Percentiles rank a stretch among this genome's conserved stretches.
Conservation (phyloP, 805 yeast genomes). For the Yamadazyma endophytica region DNA sequence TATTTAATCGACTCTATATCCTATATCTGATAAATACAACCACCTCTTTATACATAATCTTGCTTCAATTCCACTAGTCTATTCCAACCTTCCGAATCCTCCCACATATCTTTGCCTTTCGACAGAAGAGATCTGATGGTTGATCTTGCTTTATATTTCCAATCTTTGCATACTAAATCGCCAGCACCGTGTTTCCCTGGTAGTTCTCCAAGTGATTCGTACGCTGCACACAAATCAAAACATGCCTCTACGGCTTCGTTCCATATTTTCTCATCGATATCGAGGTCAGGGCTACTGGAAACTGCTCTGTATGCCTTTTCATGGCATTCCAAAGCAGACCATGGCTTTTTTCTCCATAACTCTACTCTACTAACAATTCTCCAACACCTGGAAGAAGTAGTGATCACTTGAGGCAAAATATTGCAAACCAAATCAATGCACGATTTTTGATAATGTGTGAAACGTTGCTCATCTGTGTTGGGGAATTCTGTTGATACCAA, state of each 20-base stretch:
- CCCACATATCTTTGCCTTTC: constrained; percentile 78
- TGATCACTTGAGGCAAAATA: constrained; percentile 63
- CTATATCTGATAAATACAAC: no score
- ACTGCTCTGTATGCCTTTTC: constrained; percentile 83
- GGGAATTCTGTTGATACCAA: constrained; percentile 53
- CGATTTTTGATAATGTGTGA: constrained; percentile 60
- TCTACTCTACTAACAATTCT: constrained; percentile 80
- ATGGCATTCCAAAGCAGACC: constrained; percentile 81
- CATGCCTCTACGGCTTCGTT: constrained; percentile 76
- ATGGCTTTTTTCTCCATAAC: constrained; percentile 80
- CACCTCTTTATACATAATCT: constrained; percentile 19
- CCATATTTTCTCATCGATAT: constrained; percentile 62
- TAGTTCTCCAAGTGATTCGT: constrained; percentile 79
- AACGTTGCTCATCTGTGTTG: constrained; percentile 27
- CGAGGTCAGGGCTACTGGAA: constrained; percentile 60
- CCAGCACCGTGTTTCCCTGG: constrained; percentile 79
- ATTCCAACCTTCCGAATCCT: constrained; percentile 74
- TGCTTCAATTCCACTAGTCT: constrained; percentile 50
- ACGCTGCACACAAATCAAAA: constrained; percentile 76
- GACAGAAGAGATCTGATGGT: constrained; percentile 71
- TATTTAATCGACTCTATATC: constrained; percentile 1
- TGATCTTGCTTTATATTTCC: constrained; percentile 81
- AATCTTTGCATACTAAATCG: constrained; percentile 83
- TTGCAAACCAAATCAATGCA: constrained; percentile 71
- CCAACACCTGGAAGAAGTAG: constrained; percentile 71